Evolutionary conservation across 108 stramenopile genomes (phyloP).

Genomic region (Bacterosira constricta): DNA sequence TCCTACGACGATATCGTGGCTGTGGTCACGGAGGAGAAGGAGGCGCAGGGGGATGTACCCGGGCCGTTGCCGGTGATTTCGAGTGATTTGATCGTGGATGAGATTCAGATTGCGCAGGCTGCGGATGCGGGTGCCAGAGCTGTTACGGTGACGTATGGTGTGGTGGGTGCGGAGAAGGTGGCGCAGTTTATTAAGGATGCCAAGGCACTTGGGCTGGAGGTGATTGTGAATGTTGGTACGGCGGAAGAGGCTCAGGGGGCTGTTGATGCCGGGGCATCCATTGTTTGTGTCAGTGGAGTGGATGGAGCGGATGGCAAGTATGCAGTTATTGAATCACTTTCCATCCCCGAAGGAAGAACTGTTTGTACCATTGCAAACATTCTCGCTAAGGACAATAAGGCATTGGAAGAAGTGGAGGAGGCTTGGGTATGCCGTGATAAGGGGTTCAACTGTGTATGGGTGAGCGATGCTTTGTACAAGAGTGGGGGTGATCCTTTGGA

Average conservation of each 20-base stretch:
- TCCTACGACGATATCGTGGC: conserved; percentile 63
- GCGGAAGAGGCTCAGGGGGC: conserved; percentile 74
- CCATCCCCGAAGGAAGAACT: conserved; percentile 53
- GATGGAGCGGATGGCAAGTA: conserved; percentile 55
- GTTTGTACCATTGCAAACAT: conserved; percentile 77
- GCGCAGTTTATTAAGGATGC: conserved; percentile 52
- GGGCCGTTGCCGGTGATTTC: conserved; percentile 81
- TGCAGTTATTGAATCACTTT: conserved; percentile 45
- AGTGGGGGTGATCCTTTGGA: conserved; percentile 73
- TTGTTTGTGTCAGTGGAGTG: conserved; percentile 56
- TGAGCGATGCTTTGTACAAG: conserved; percentile 87
- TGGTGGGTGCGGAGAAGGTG: conserved; percentile 56
- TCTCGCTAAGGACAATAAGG: conserved; percentile 68
- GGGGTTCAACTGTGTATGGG: conserved; percentile 87
- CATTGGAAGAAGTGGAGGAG: conserved; percentile 86
- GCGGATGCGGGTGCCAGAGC: conserved; percentile 63
- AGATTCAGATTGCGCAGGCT: conserved; percentile 78
- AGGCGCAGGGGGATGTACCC: conserved; percentile 69
- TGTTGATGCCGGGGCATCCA: conserved; percentile 64
- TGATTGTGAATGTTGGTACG: conserved; percentile 62
- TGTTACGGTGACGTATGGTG: conserved; percentile 50
- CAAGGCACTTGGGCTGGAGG: conserved; percentile 56
- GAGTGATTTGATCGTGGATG: conserved; percentile 81
- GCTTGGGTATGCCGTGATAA: conserved; percentile 83
- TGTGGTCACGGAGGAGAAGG: conserved; percentile 75